These are phyloP conservation scores for Podospora pseudopauciseta DNA, from an alignment of 495 filamentous ascomycete genomes.

Conservation along the genomic window DNA sequence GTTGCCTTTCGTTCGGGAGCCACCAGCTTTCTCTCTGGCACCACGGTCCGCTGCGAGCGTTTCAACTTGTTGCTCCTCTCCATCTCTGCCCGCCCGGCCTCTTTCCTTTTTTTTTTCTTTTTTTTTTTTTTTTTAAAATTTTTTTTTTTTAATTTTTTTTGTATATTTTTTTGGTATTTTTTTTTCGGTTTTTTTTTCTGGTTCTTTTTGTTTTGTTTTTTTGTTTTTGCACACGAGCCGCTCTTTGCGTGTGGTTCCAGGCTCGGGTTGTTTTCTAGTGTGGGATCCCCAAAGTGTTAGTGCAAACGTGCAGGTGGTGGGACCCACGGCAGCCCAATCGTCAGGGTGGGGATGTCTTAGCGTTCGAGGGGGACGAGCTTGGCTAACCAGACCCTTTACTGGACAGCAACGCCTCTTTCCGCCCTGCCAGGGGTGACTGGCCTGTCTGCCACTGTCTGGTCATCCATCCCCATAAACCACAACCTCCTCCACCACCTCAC, in stretches of 20 bases:
- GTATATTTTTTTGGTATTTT: too few species aligned
- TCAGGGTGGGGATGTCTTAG: constrained; percentile 29
- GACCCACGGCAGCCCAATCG: constrained; percentile 33
- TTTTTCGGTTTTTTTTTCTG: constrained; percentile 2
- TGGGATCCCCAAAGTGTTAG: constrained; percentile 9
- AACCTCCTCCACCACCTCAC: constrained; percentile 32
- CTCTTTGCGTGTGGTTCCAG: constrained; percentile 8
- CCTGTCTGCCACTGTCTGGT: not conserved
- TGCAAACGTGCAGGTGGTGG: constrained; percentile 9
- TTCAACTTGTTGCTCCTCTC: constrained; percentile 3
- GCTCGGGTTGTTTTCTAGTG: constrained; percentile 12
- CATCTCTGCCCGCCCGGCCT: not conserved
- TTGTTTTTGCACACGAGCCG: constrained; percentile 14
- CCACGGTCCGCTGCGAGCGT: constrained; percentile 1
- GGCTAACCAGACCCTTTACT: constrained; percentile 18
- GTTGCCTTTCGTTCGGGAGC: too few species aligned
- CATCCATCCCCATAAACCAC: constrained; percentile 28
- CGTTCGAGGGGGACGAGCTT: constrained; percentile 21
- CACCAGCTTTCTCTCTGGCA: not conserved
- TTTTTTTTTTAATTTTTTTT: too few species aligned
- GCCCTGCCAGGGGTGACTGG: constrained; percentile 24
- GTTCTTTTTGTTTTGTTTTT: constrained; percentile 14
- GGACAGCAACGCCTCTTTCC: constrained; percentile 22
- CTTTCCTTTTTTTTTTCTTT: not conserved
- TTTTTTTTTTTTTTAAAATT: too few species aligned